Evolutionary conservation across 495 filamentous ascomycete genomes (phyloP), one percentile per base, ranked within the genome.

Genomic region (Margaritispora aquatica): DNA sequence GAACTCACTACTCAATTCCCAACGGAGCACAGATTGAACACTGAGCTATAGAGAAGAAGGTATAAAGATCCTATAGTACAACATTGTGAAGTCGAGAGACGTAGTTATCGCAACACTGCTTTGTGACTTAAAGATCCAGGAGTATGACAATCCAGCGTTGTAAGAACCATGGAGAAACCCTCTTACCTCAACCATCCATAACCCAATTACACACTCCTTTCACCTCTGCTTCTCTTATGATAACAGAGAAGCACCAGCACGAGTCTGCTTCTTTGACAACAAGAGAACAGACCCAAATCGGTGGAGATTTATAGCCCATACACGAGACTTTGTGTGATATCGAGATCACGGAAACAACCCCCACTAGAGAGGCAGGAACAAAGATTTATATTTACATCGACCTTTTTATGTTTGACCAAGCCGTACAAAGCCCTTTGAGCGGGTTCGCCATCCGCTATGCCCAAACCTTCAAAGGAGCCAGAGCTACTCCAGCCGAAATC

Each of bases 151-250:
- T 34, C 58, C 67, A 51, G 66, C 64, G 26, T 36, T 68, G 29
- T 56, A 68, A 51, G 61, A 68, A 46, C 64, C 58, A 54, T 68
- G 53, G 62, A 63, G 58, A 17, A 68, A 68, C 58, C 66, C 61
- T 22, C 62, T 66, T 44, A 64, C 57, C 44, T 48, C 60, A 9
- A 63, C 63, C 2, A 51, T 55, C 21, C 51, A 63, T 44, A 51
- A 66, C 29, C 60, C 52, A 54, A 54, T 54, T 10, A 7, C 49
- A 49, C 19, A 53, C 17, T 55, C 50, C 21, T 63, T 63, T 48
- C 36, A 63, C n/a, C 44, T 57, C 17, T 44, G 22, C 13, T 34
- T 34, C 29, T 13, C 13, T 5, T 5, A 34, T 13, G 29, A 34
- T 5, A 34, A 13, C 13, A 34, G 29, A 34, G 38, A 58, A 20